Conservation (phyloP, 2,329 filamentous ascomycete genomes). For the Achaetomium macrosporum region DNA sequence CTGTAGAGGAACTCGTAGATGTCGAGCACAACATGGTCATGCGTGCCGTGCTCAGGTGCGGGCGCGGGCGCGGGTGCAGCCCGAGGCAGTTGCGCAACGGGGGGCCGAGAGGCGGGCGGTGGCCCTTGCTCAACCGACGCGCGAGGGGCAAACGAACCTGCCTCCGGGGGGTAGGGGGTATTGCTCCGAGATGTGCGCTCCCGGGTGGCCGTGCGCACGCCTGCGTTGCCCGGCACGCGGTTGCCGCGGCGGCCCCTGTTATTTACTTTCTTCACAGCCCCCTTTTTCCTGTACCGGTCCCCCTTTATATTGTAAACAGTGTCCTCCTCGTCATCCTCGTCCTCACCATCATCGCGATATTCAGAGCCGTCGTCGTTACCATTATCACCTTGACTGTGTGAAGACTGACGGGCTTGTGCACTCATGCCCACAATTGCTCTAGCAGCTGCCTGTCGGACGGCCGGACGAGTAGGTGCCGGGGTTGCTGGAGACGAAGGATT, state of each 20-base stretch:
- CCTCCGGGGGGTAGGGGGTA: background rate
- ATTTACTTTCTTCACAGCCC: background rate
- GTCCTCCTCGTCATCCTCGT: background rate
- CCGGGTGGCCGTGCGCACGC: background rate
- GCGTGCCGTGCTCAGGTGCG: background rate
- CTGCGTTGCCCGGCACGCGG: background rate
- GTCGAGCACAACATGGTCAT: slow-evolving; percentile 1
- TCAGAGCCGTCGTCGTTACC: background rate
- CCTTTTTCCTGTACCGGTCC: background rate
- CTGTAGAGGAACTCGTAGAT: slow-evolving; percentile 12
- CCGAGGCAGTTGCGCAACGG: no score
- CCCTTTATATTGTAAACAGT: background rate
- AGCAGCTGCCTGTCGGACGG: background rate
- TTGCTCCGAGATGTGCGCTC: background rate
- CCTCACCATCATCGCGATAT: background rate
- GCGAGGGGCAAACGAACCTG: background rate
- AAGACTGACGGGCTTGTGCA: background rate
- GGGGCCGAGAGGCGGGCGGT: no score
- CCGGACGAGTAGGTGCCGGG: background rate
- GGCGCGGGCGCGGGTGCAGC: background rate
- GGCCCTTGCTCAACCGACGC: background rate
- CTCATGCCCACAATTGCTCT: background rate
- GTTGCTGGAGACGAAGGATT: no score
- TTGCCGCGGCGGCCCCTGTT: background rate
- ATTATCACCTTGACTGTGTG: background rate